Evolutionary conservation across 1,139 yeast species (phyloP), one percentile per base, ranked within the genome.

Genomic region (Geotrichum macrosporum): DNA sequence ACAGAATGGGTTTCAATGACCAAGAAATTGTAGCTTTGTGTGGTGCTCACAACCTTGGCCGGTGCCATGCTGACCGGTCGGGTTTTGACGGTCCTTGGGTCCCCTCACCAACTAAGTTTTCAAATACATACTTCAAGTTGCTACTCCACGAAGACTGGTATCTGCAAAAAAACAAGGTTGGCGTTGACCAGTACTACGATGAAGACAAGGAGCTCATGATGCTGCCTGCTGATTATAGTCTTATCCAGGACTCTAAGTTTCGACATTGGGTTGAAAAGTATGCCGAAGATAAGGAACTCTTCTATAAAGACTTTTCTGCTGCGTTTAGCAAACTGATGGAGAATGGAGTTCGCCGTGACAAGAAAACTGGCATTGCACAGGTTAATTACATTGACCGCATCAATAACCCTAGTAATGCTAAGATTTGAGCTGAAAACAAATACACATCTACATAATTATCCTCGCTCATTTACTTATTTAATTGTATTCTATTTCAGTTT

Each of bases 71-170:
- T 35, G 62, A 65, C 41, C 59, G 67, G 38, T 62, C 71, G 18
- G 95, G 95, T 3, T 87, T 68, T 64, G 92, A 83, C 52, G 95
- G 95, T 40, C 94, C 95, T 48, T 87, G 96, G 96, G 88, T 89
- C 48, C 86, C 85, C 51, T 78, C 89, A 6, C 83, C 84, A 58
- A 86, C 86, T 56, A 71, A 75, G 65, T 84, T 87, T 66, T 80
- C 92, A 57, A 87, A 86, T 66, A 92, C 84, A 57, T 87, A 84
- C 68, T 87, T 66, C 69, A 78, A 72, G 47, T 73, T 83, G 58
- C 73, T 89, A 56, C 68, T 87, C 55, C 74, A 77, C 59, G 85
- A 80, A 56, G 73, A 78, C 52, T 89, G 97, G 97, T 76, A 80
- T 54, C 71, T 77, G 52, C 80, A 76, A 82, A 68, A 65, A 57